phyloP scores from a whole-genome alignment of 2,329 filamentous ascomycete genomes.

The Neocatenulostroma microsporum region DNA sequence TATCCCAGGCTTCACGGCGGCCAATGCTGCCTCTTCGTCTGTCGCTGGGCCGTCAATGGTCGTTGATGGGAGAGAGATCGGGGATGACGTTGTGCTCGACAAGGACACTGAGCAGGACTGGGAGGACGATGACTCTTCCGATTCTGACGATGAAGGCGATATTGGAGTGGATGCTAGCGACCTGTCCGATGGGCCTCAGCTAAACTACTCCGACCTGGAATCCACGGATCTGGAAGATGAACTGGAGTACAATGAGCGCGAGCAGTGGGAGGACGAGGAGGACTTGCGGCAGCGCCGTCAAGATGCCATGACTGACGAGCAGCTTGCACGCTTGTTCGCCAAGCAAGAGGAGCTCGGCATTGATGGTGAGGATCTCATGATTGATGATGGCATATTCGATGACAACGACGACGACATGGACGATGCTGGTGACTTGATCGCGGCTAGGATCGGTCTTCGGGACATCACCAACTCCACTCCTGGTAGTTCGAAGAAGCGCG shows the following conservation, averaged over 20 bases:
- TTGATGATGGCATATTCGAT: slow-evolving; percentile 36
- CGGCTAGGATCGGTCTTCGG: slow-evolving; percentile 24
- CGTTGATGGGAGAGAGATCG: slow-evolving; percentile 23
- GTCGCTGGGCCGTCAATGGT: slow-evolving; percentile 21
- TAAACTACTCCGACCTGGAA: slow-evolving; percentile 32
- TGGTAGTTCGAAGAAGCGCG: too few relatives aligned
- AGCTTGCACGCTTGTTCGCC: slow-evolving; percentile 52
- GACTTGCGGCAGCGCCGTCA: slow-evolving; percentile 34
- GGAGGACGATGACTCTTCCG: slow-evolving; percentile 22
- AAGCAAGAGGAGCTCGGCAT: slow-evolving; percentile 59
- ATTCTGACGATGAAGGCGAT: slow-evolving; percentile 6
- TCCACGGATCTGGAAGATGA: slow-evolving; percentile 30
- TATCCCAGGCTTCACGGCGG: slow-evolving; percentile 10
- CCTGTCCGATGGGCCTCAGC: slow-evolving; percentile 30
- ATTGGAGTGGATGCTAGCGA: slow-evolving; percentile 17
- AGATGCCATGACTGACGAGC: slow-evolving; percentile 49
- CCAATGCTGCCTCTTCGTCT: slow-evolving; percentile 6
- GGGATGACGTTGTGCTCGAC: slow-evolving; percentile 23
- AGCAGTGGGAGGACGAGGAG: slow-evolving; percentile 34
- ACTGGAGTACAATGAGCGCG: slow-evolving; percentile 26
- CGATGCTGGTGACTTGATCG: slow-evolving; percentile 24
- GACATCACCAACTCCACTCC: slow-evolving; percentile 18
- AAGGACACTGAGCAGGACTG: slow-evolving; percentile 26
- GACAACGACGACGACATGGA: slow-evolving; percentile 15
- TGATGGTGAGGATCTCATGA: slow-evolving; percentile 51